Evolutionary conservation across 1,139 yeast genomes (phyloP).

Genomic region (Ogataea hybrid): DNA sequence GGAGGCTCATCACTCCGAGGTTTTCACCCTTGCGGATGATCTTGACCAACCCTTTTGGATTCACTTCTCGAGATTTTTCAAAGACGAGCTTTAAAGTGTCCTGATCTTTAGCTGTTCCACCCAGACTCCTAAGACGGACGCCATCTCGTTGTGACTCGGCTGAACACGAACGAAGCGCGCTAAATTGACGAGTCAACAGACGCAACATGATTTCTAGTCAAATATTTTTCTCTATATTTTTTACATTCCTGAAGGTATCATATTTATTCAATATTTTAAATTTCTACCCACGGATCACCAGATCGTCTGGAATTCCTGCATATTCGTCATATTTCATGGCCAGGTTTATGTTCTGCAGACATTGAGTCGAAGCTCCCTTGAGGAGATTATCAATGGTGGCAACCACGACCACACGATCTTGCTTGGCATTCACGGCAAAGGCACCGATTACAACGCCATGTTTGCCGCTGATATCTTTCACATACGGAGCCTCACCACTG

Average conservation of each 20-base stretch:
- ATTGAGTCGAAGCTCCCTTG: conserved; percentile 99
- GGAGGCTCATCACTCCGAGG: conserved; percentile 14
- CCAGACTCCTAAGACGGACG: conserved; percentile 1
- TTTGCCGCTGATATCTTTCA: conserved; percentile 86
- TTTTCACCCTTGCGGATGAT: conserved; percentile 19
- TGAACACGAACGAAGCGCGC: neutral
- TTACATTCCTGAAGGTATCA: neutral
- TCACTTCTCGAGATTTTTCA: conserved; percentile 14
- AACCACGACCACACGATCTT: conserved; percentile 88
- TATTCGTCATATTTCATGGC: conserved; percentile 89
- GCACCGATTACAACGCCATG: conserved; percentile 96
- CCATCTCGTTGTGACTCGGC: neutral
- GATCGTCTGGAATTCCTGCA: conserved; percentile 82
- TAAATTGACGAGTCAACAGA: neutral
- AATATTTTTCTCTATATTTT: conserved; percentile 4
- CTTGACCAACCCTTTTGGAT: conserved; percentile 19
- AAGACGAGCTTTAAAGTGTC: conserved; percentile 24
- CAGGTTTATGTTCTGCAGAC: conserved; percentile 91
- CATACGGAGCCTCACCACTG: conserved; percentile 89
- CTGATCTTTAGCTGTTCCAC: conserved; percentile 24
- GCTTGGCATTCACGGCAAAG: conserved; percentile 85
- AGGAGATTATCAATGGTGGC: conserved; percentile 94
- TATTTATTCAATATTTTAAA: neutral
- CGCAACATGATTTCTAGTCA: conserved; percentile 1
- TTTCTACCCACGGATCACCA: conserved; percentile 45